Conservation (phyloP, 2,329 filamentous ascomycete genomes). For the Microsporum audouinii region DNA sequence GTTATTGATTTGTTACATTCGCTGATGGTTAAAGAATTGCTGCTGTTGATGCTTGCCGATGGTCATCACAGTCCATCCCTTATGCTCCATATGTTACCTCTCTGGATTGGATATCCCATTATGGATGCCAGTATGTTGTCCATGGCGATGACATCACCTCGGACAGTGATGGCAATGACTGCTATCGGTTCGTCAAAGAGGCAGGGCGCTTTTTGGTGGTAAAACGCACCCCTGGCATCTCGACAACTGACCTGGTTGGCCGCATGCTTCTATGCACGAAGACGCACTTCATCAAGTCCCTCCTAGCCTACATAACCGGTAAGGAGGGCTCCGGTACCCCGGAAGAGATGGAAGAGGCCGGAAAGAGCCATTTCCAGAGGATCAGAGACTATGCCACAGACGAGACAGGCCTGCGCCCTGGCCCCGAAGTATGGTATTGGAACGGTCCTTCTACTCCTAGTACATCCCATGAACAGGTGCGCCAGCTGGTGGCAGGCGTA, state of each 20-base stretch:
- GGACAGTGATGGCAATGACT: constrained; percentile 85
- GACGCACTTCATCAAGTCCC: constrained; percentile 78
- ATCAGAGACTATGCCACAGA: constrained; percentile 83
- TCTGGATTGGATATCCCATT: constrained; percentile 87
- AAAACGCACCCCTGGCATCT: constrained; percentile 90
- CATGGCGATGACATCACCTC: constrained; percentile 97
- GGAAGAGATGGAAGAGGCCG: constrained; percentile 54
- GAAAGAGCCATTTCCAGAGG: constrained; percentile 59
- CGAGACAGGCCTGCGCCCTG: constrained; percentile 63
- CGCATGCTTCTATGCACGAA: constrained; percentile 95
- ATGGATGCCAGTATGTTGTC: constrained; percentile 89
- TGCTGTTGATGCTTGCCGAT: constrained; percentile 88
- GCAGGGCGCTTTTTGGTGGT: constrained; percentile 93
- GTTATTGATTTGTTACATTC: neutral
- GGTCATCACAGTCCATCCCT: constrained; percentile 74
- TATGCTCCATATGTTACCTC: constrained; percentile 90
- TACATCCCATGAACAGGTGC: constrained; percentile 47
- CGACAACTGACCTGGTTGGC: constrained; percentile 93
- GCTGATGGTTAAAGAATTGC: constrained; percentile 48
- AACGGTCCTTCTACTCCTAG: constrained; percentile 39
- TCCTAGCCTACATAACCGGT: constrained; percentile 57
- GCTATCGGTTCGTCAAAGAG: constrained; percentile 93
- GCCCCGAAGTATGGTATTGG: constrained; percentile 81
- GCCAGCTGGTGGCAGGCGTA: constrained; percentile 58
- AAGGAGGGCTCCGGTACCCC: constrained; percentile 59